Evolutionary conservation across 495 filamentous ascomycete genomes (phyloP).

Genomic region (Oidiodendron maius): DNA sequence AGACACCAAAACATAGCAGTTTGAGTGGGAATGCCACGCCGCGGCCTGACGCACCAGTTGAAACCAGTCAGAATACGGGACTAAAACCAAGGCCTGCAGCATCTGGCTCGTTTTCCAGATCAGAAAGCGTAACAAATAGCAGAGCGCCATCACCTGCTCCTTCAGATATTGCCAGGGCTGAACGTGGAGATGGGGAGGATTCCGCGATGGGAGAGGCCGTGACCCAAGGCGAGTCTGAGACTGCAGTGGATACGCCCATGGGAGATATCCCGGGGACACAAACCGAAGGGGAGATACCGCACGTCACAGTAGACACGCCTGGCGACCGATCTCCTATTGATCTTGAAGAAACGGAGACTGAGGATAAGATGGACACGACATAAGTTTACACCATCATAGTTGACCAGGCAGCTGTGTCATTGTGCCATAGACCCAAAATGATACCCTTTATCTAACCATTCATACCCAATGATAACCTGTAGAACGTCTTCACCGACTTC

Average conservation of each 20-base stretch:
- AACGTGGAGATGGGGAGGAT: constrained; percentile 56
- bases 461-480: constrained; percentile 9
- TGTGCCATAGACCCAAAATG: constrained; percentile 19
- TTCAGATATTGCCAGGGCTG: constrained; percentile 30
- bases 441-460: constrained; percentile 24
- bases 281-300: constrained; percentile 39
- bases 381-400: too few species aligned
- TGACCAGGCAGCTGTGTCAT: constrained; percentile 12
- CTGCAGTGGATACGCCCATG: constrained; percentile 21
- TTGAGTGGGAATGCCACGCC: constrained; percentile 60
- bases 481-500: constrained; percentile 11
- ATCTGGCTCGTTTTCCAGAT: constrained; percentile 14
- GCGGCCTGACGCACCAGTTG: constrained; percentile 38
- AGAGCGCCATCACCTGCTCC: constrained; percentile 21
- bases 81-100: constrained; percentile 16
- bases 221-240: constrained; percentile 15
- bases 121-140: constrained; percentile 22
- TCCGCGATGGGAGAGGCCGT: constrained; percentile 12
- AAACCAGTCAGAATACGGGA: constrained; percentile 13
- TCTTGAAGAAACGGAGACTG: constrained; percentile 20
- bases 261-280: constrained; percentile 34
- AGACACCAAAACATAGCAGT: constrained; percentile 42
- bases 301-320: constrained; percentile 46
- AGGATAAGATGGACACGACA: constrained; percentile 69
- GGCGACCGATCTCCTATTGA: constrained; percentile 6